A percentile compares a stretch with the other conserved stretches of the same genome.
These are phyloP conservation scores for Albatrellus ellisii DNA, from an alignment of 768 basidiomycete genomes.

Conservation along the genomic window DNA sequence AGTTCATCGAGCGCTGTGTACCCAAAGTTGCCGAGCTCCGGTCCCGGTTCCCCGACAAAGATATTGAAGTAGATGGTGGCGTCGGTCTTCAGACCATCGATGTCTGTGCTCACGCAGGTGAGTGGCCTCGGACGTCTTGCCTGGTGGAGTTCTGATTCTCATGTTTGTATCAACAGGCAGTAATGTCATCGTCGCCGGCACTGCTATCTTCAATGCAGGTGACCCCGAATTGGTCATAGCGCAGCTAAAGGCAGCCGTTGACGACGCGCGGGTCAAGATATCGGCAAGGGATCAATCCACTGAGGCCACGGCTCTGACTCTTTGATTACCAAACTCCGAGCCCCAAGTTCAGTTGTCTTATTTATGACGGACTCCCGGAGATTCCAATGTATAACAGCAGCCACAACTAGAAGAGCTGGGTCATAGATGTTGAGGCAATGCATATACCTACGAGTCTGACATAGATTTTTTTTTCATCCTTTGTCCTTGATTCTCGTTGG, in stretches of 20 bases:
- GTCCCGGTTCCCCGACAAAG: constrained; percentile 79
- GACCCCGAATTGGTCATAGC: constrained; percentile 70
- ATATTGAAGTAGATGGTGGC: constrained; percentile 98
- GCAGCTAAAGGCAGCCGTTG: constrained; percentile 54
- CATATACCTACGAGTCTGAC: no score
- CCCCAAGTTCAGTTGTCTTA: no score
- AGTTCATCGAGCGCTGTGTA: constrained; percentile 87
- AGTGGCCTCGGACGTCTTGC: constrained; percentile 12
- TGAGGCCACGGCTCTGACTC: not conserved
- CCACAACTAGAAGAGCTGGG: no score
- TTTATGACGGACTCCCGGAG: no score
- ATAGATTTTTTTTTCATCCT: no score
- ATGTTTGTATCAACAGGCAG: constrained; percentile 61
- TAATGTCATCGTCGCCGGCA: constrained; percentile 97
- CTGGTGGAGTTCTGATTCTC: no score
- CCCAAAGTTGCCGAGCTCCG: constrained; percentile 89
- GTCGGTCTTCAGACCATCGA: constrained; percentile 87
- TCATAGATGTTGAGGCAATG: no score
- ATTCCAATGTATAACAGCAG: no score
- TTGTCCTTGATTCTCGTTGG: no score
- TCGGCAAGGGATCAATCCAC: constrained; percentile 13
- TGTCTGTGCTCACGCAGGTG: constrained; percentile 82
- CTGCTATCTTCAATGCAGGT: constrained; percentile 81
- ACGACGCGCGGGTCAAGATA: constrained; percentile 45
- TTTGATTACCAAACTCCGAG: not conserved